A percentile compares a stretch with the other conserved stretches of the same genome.
Evolutionary conservation across 2,329 filamentous ascomycete species (phyloP).

Genomic region (Elsinoe perseae): DNA sequence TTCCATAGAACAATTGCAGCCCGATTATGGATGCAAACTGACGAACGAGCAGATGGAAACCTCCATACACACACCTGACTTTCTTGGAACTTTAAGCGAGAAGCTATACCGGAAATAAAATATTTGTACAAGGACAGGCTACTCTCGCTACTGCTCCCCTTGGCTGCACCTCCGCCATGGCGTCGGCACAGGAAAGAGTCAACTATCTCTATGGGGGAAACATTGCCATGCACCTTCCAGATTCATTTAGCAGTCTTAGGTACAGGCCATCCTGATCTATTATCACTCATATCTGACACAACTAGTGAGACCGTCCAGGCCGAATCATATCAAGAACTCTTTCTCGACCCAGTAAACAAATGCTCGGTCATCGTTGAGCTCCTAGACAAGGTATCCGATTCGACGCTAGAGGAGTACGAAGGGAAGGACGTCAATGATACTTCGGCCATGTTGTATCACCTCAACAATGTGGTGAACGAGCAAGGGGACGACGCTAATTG

Average conservation of each 20-base stretch:
- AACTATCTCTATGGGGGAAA: not conserved
- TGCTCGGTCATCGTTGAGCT: constrained; percentile 87
- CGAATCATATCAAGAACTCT: constrained; percentile 87
- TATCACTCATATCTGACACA: not conserved
- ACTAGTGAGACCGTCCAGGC: constrained; percentile 43
- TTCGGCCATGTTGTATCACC: constrained; percentile 37
- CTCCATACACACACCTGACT: no score
- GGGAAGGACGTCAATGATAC: not conserved
- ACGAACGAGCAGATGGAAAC: no score
- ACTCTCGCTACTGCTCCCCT: not conserved
- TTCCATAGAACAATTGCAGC: no score
- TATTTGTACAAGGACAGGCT: not conserved
- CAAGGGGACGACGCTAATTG: constrained; percentile 25
- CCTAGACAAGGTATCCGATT: constrained; percentile 63
- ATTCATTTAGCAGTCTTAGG: not conserved
- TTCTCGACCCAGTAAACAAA: constrained; percentile 73
- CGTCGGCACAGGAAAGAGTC: not conserved
- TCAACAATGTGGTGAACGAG: constrained; percentile 39
- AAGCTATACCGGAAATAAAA: no score
- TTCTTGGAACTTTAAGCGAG: no score
- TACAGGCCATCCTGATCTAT: not conserved
- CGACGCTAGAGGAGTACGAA: constrained; percentile 18
- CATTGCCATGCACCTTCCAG: not conserved
- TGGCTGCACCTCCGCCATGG: not conserved
- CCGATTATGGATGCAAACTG: no score